Base-by-base conservation (phyloP, 2,329 filamentous ascomycete species). In the Endoconidiophora polonica region DNA sequence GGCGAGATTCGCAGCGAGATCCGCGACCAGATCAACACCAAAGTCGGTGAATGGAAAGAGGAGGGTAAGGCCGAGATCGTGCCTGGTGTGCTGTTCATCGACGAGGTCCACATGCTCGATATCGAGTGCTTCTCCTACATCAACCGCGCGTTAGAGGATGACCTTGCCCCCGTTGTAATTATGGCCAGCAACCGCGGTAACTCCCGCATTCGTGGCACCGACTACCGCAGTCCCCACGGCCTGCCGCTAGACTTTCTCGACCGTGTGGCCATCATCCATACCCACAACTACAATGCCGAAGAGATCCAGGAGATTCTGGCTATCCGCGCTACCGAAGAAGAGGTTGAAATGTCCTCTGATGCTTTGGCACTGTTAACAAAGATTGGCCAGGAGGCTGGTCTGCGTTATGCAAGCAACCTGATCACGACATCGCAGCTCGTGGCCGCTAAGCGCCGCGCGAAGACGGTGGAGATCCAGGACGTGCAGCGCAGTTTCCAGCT, bases 61-160 rank as follows among this genome's bases (percentile, higher is more conserved):
- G 91, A 98, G 67, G 91, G 91, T 68, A 98, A 98, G 66, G 91
- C 91, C 2, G 88, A 94, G 67, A 96, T 98, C 49, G 87, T 98
- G 0, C 91, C 91, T 0, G 91, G 91, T 43, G 91, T 98, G 5
- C 71, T 98, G 5, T 98, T 98, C 71, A 94, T 98, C 60, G 91
- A 98, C 60, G 91, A 98, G 69, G 90, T 98, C 4, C 91, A 98
- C 72, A 96, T 98, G 90, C 83, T 98, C 52, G 91, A 98, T 64
- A 95, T 96, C 56, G 91, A 98, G 66, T 96, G 90, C 70, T 98
- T 94, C 71, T 93, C 87, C 42, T 98, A 94, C 71, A 83, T 98
- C 72, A 98, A 98, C 71, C 84, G 91, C 48, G 91, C 91, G 1
- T 73, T 98, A 42, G 91, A 98, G 67, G 86, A 88, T 54, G 87